Evolutionary conservation across 306 rosid genomes (phyloP).

Genomic region (Fragaria nilgerrensis): DNA sequence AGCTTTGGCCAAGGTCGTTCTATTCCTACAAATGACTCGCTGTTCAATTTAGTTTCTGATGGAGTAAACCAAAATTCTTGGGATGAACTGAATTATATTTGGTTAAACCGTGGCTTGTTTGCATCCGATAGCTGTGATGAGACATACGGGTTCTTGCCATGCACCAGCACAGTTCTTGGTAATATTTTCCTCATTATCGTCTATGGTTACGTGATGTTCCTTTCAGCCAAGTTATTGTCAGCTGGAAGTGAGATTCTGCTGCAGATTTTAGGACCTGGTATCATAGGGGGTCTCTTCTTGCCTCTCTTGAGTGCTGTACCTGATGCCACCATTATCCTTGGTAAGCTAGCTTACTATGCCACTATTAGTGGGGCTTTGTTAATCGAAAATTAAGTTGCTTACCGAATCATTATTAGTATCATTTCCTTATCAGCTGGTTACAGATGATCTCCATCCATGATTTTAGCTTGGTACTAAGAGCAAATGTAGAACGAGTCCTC

Average conservation of each 20-base stretch:
- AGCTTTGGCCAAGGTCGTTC: conserved; percentile 6
- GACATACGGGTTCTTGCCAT: conserved; percentile 48
- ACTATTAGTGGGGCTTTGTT: not conserved
- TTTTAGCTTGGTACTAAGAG: not conserved
- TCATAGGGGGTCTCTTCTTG: conserved; percentile 43
- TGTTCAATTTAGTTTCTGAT: not conserved
- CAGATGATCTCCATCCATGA: not conserved
- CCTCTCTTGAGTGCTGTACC: conserved; percentile 49
- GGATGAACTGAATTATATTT: not conserved
- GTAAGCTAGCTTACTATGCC: conserved; percentile 20
- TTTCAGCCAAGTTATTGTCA: conserved; percentile 40
- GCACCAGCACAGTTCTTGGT: conserved; percentile 35
- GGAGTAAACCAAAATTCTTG: not conserved
- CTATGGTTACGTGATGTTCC: conserved; percentile 50
- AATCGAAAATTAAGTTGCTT: not conserved
- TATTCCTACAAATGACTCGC: not conserved
- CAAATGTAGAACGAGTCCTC: not conserved
- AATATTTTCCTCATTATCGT: conserved; percentile 42
- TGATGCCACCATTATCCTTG: conserved; percentile 48
- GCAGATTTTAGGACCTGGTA: conserved; percentile 50
- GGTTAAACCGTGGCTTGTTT: not conserved
- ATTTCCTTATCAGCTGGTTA: not conserved
- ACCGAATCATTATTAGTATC: not conserved
- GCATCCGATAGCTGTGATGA: conserved; percentile 32
- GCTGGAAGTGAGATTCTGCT: conserved; percentile 48